Evolutionary conservation across 2,329 filamentous ascomycete genomes (phyloP).

Genomic region (Diaporthe ilicicola): DNA sequence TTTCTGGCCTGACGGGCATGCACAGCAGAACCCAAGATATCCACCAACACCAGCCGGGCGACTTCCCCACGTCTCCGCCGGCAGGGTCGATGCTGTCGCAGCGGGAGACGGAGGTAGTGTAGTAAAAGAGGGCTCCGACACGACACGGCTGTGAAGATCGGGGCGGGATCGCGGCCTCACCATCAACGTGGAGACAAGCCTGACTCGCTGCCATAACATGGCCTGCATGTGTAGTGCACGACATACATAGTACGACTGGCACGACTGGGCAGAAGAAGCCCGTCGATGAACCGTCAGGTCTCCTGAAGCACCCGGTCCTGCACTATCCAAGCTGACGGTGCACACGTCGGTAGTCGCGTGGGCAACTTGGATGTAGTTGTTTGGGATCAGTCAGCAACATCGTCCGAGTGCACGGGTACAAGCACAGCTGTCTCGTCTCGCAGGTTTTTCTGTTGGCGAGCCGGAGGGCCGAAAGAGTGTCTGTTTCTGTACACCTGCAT

Average conservation of each 20-base stretch:
- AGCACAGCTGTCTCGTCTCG: not conserved
- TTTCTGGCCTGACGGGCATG: not conserved
- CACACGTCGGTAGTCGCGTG: not conserved
- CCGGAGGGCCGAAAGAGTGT: not conserved
- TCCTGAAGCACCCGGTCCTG: not conserved
- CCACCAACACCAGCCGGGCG: conserved; percentile 7
- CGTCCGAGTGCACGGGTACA: not conserved
- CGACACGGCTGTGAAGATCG: conserved; percentile 10
- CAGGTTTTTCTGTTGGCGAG: not conserved
- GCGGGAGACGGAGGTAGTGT: not conserved
- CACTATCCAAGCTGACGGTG: not conserved
- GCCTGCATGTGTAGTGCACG: conserved; percentile 4
- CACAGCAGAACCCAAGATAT: not conserved
- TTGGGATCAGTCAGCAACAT: not conserved
- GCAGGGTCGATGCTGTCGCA: not conserved
- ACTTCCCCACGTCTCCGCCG: not conserved
- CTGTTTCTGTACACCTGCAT: conserved; percentile 19
- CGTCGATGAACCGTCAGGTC: not conserved
- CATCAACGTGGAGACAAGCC: conserved; percentile 17
- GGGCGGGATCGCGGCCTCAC: conserved; percentile 21
- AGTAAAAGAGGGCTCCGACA: not conserved
- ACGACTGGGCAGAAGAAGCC: not conserved
- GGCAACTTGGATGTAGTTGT: not conserved
- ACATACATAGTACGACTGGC: not conserved
- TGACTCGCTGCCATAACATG: conserved; percentile 19